Base-by-base conservation (phyloP, 2,329 filamentous ascomycete species). In the Xylariaceae sp. region DNA sequence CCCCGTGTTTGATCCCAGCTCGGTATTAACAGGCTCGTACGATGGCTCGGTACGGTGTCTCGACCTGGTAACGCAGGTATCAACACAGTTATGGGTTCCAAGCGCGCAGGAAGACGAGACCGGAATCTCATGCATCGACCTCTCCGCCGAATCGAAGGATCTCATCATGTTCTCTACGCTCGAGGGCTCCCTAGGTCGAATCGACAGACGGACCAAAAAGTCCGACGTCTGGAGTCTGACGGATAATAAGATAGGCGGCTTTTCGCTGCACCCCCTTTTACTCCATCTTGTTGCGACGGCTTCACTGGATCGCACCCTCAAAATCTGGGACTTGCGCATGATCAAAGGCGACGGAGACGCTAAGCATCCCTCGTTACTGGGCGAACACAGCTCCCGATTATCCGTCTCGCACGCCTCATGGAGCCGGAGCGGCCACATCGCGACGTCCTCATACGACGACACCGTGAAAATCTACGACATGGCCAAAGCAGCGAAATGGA, bases 171-270 rank as follows among this genome's bases (percentile, higher is more conserved):
- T 97, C 74, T 93, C 92, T 0, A 97, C 93, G 0, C 78, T 99
- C 0, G 82, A 89, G 39, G 94, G 94, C 1, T 80, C 79, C 0
- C 87, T 97, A 34, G 92, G 92, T 0, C 86, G 88, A 0, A 86
- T 94, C 69, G 94, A 99, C 69, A 80, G 88, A 57, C 85, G 93
- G 0, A 76, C 79, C 0, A 73, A 75, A 5, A 79, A 84, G 2
- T 80, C 82, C 0, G 83, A 91, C 13, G 77, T 89, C 1, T 95
- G 90, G 82, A 80, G 84, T 7, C 77, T 97, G 0, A 89, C 87
- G 0, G 92, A 95, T 56, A 92, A 96, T 73, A 99, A 99, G 71
- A 97, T 99, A 56, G 94, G 94, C 15, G 94, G 94, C 0, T 97
- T 97, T 73, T 89, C 88, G 0, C 74, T 97, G 1, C 87, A 95